Percentiles rank a stretch among this genome's conserved stretches.
Conservation (phyloP, 805 yeast genomes). For the Pichia deserticola region DNA sequence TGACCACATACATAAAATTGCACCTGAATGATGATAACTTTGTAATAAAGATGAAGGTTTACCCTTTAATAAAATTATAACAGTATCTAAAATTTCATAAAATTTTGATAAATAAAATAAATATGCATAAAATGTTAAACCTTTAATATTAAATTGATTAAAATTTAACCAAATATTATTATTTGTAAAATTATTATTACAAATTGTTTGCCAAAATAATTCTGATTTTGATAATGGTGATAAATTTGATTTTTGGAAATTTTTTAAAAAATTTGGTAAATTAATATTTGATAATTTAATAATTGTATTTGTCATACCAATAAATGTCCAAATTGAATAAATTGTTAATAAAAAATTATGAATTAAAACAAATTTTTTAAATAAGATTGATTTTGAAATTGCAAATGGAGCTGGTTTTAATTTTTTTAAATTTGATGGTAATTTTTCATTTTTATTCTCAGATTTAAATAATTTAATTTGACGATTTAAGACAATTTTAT, state of each 20-base stretch:
- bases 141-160: slow-evolving; percentile 25
- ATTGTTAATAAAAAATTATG: slow-evolving; percentile 57
- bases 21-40: slow-evolving; percentile 73
- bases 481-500: slow-evolving; percentile 39
- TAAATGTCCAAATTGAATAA: slow-evolving; percentile 65
- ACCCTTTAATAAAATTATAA: slow-evolving; percentile 61
- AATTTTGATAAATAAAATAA: slow-evolving; percentile 64
- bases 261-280: slow-evolving; percentile 23
- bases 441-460: slow-evolving; percentile 21
- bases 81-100: slow-evolving; percentile 64
- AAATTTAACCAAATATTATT: slow-evolving; percentile 47
- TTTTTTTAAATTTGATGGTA: slow-evolving; percentile 25
- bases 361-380: slow-evolving; percentile 48
- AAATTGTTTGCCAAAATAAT: slow-evolving; percentile 52
- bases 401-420: slow-evolving; percentile 48
- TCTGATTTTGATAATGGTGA: slow-evolving; percentile 24
- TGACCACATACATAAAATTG: slow-evolving; percentile 77
- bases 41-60: slow-evolving; percentile 59
- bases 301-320: slow-evolving; percentile 55
- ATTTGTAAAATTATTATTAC: slow-evolving; percentile 37
- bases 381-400: slow-evolving; percentile 37
- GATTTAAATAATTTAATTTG: slow-evolving; percentile 31
- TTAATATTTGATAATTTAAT: slow-evolving; percentile 21
- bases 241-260: slow-evolving; percentile 1
- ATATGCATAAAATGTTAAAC: slow-evolving; percentile 53